Percentiles rank a stretch among this genome's conserved stretches.
phyloP scores from a whole-genome alignment of 805 yeast genomes.

The Saturnispora ahearnii region DNA sequence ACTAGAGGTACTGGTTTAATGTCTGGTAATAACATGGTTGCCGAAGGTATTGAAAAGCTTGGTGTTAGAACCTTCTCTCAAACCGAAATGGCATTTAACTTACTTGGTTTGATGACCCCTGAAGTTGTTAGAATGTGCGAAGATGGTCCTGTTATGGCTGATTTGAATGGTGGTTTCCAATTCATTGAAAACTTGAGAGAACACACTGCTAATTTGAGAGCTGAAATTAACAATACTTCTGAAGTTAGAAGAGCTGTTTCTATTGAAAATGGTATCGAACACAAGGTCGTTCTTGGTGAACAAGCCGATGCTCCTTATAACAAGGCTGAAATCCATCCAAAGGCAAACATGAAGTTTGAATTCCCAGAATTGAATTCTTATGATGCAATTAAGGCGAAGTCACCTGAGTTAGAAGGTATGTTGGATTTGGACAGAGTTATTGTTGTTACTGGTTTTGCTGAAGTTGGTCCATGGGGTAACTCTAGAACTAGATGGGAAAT shows the following conservation, averaged over 20 bases:
- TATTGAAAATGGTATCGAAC: slow-evolving; percentile 85
- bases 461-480: slow-evolving; percentile 99
- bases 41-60: slow-evolving; percentile 90
- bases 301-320: slow-evolving; percentile 79
- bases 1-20: slow-evolving; percentile 99
- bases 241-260: slow-evolving; percentile 94
- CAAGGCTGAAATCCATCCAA: slow-evolving; percentile 74
- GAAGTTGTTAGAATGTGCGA: slow-evolving; percentile 80
- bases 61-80: slow-evolving; percentile 98
- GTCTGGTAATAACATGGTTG: slow-evolving; percentile 94
- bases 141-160: slow-evolving; percentile 93
- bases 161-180: slow-evolving; percentile 97
- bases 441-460: slow-evolving; percentile 96
- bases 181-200: slow-evolving; percentile 86
- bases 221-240: slow-evolving; percentile 67
- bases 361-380: slow-evolving; percentile 85
- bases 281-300: slow-evolving; percentile 76
- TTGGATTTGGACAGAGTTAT: slow-evolving; percentile 85
- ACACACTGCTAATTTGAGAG: slow-evolving; percentile 70
- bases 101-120: slow-evolving; percentile 88
- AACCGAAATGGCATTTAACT: slow-evolving; percentile 98
- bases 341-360: slow-evolving; percentile 87
- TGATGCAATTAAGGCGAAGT: slow-evolving; percentile 55
- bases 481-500: slow-evolving; percentile 99
- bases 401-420: slow-evolving; percentile 80